Conservation (phyloP, 1,284 basidiomycete genomes). For the Papiliotrema fonsecae region DNA sequence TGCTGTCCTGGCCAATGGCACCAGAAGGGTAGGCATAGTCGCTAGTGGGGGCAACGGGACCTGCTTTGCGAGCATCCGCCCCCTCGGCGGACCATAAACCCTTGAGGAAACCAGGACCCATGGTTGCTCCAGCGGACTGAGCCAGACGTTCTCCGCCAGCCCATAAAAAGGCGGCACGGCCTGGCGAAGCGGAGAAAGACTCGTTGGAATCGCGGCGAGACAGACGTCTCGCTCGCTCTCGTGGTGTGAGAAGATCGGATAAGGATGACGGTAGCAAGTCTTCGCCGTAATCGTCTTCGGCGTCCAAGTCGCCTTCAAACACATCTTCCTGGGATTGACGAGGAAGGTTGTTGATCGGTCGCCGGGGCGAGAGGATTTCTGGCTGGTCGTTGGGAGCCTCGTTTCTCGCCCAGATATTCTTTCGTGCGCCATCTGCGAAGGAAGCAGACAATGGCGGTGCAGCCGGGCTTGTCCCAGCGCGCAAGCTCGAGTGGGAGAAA, state of each 20-base stretch:
- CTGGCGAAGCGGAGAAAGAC: constrained; percentile 26
- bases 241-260: constrained; percentile 79
- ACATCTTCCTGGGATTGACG: constrained; percentile 13
- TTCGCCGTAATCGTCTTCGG: constrained; percentile 61
- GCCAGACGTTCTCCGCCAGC: constrained; percentile 33
- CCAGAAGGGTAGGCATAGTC: constrained; percentile 30
- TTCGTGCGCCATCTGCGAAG: constrained; percentile 31
- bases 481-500: constrained; percentile 33
- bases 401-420: constrained; percentile 41
- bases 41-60: constrained; percentile 6
- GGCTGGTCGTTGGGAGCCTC: constrained; percentile 27
- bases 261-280: constrained; percentile 80
- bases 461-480: constrained; percentile 12
- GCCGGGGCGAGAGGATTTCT: constrained; percentile 35
- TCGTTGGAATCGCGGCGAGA: constrained; percentile 53
- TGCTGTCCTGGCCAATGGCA: too few relatives aligned
- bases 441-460: constrained; percentile 35
- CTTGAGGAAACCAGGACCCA: constrained; percentile 42
- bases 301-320: constrained; percentile 19
- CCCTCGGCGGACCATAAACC: constrained; percentile 44
- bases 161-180: constrained; percentile 15
- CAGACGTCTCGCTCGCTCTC: constrained; percentile 71
- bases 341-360: constrained; percentile 15
- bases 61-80: constrained; percentile 32
- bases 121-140: constrained; percentile 43